Evolutionary conservation across 2,329 filamentous ascomycete genomes (phyloP), one percentile per base, ranked within the genome.

Genomic region (Sclerotinia sclerotiorum): DNA sequence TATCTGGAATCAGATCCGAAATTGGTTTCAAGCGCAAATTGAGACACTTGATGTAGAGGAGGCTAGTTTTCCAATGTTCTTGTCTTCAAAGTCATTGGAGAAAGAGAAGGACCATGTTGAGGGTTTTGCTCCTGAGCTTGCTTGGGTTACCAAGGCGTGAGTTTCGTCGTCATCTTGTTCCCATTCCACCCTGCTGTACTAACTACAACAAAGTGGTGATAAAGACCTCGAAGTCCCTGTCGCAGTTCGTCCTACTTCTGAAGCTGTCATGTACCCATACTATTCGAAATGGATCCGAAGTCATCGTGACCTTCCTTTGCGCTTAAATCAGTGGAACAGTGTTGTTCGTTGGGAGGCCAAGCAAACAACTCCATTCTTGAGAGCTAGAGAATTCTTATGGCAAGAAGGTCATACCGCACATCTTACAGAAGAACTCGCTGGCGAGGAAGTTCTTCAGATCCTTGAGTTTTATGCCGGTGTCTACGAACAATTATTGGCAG

Each of bases 301-400:
- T 78, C 94, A 99, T 82, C 88, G 96, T 76, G 95, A 99, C 78
- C 89, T 99, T 69, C 96, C 95, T 71, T 85, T 98, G 74, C 90
- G 93, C 77, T 85, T 98, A 73, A 98, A 98, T 83, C 95, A 99
- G 81, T 99, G 95, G 95, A 97, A 97, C 85, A 97, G 76, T 73
- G 90, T 92, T 35, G 90, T 97, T 61, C 88, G 94, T 76, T 98
- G 95, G 95, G 95, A 98, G 81, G 96, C 97, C 79, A 98, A 98
- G 84, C 93, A 97, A 79, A 89, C 87, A 32, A 89, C 87, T n/a
- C 87, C 87, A 51, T 98, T 98, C 83, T 85, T 99, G 69, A 86
- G 94, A 75, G 94, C 94, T 57, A 86, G 96, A 79, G 95, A 99
- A 80, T 99, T 99, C 81, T 82, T 98, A 73, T 99, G 95, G 95